These are phyloP conservation scores for Entophlyctis luteolus DNA, from an alignment of 192 early-diverging fungal genomes.

Conservation along the genomic window DNA sequence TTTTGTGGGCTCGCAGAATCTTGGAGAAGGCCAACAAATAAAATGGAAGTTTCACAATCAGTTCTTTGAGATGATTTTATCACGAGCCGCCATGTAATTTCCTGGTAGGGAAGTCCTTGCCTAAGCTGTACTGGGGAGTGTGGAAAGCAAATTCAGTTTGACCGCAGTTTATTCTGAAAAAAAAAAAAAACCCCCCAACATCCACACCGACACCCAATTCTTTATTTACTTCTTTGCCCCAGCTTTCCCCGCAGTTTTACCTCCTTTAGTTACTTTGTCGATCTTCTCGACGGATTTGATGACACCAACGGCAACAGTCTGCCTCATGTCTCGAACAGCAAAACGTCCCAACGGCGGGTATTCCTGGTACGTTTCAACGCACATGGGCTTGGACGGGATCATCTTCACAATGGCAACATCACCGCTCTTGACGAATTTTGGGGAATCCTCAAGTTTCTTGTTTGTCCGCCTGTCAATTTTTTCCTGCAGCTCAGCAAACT, in stretches of 20 bases:
- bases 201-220: too few relatives aligned
- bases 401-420: conserved; percentile 94
- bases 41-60: too few relatives aligned
- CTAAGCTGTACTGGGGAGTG: too few relatives aligned
- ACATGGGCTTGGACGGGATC: conserved; percentile 93
- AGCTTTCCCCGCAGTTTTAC: conserved; percentile 22
- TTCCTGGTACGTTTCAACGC: conserved; percentile 88
- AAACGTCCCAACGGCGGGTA: conserved; percentile 95
- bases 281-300: conserved; percentile 84
- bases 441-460: conserved; percentile 86
- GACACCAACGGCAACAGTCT: conserved; percentile 95
- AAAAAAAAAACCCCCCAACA: too few relatives aligned
- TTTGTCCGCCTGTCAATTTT: conserved; percentile 96
- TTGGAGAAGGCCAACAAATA: conserved; percentile 51
- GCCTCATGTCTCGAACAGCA: conserved; percentile 96
- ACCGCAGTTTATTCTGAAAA: too few relatives aligned
- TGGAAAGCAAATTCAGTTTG: too few relatives aligned
- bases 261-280: conserved; percentile 20
- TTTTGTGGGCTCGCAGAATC: conserved; percentile 83
- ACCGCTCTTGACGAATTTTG: conserved; percentile 93
- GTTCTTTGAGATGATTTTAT: too few relatives aligned
- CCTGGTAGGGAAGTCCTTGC: too few relatives aligned
- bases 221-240: conserved; percentile 22
- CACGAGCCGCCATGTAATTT: too few relatives aligned
- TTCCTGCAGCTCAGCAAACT: conserved; percentile 84